Base-by-base conservation (phyloP, 1,284 basidiomycete genomes). In the Coniferiporia weirii region DNA sequence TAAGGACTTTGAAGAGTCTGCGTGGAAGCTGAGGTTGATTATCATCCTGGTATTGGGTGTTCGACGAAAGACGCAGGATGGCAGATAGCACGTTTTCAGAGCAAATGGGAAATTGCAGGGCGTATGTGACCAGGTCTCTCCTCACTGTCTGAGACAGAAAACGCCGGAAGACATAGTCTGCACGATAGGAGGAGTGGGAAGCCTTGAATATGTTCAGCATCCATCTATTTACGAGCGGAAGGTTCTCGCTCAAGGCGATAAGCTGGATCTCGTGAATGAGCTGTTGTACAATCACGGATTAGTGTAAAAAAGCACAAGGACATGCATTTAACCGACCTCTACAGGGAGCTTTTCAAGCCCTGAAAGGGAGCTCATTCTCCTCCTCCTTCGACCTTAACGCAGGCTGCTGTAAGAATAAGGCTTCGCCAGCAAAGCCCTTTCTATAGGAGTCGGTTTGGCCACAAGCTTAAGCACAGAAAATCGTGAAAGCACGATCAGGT, bases 191-290 rank as follows among this genome's bases (percentile, higher is more conserved):
- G 0, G 77, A 56, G 0, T 83, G 77, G 0, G 86, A 75, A 4
- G 70, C 68, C 27, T 76, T 73, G 70, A 87, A 86, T 4, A 85
- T 73, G 5, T 68, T 55, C 62, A 82, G 69, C 19, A 91, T 69
- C 45, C 76, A 71, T 60, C 71, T 78, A 66, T 78, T 86, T 32
- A 79, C 74, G 49, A 74, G 72, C 0, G 89, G 88, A 15, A 94
- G 72, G 46, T 70, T 65, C 35, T 79, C 74, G 13, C 86, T 91
- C 9, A 80, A 70, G 0, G 89, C 82, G 61, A 76, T 79, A 12
- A 87, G 76, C 62, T 92, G 85, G 22, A 93, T 78, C 57, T 90
- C 82, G 64, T 88, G 86, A 0, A 93, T 69, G 4, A 94, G 75
- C 91, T 93, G 27, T 43, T 8, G 43, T 43, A 48, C 43, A 34